Base-by-base conservation (phyloP, 2,329 filamentous ascomycete species). In the Fusarium agapanthi region DNA sequence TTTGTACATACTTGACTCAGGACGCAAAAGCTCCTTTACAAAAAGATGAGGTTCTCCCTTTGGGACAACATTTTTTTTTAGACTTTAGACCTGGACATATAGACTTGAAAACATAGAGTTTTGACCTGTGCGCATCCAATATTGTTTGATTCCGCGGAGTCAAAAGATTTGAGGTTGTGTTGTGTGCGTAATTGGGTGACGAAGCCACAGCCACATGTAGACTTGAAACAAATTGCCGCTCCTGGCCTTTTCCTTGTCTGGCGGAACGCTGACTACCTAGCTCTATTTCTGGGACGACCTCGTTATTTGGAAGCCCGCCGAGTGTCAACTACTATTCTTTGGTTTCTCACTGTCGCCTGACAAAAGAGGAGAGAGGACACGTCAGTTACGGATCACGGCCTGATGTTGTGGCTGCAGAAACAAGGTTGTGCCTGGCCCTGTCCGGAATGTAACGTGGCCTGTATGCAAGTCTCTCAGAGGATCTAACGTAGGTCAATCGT, bases 1-100 rank as follows among this genome's bases (percentile, higher is more conserved):
- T 61, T 28, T 79, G 75, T 79, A 80, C 43, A 80, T 79, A 79
- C 60, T 68, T 38, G 54, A 45, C 26, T 34, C 4, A 41, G 61
- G 53, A 67, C 51, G 43, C 48, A 35, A 67, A 55, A 55, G 48
- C 53, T 68, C 53, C 50, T 44, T 54, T 47, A 35, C 44, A 72
- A 72, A 69, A 71, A 62, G n/a, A 71, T 22, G 41, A n/a, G 24
- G 13, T 53, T 56, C 34, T 48, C 38, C 54, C 38, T 43, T 61
- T 64, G 41, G 58, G 47, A 61, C 50, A 72, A 55, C 61, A 14
- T 44, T 54, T 38, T 54, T 38, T 55, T 55, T 72, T 72, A 60
- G 69, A 72, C 55, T 58, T 65, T 59, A 64, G 57, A 72, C 61
- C 30, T 47, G 45, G 24, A 64, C 43, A 69, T 61, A 67, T 61